These are phyloP conservation scores for Apophysomyces variabilis DNA, from an alignment of 371 early-diverging fungal species.

Conservation along the genomic window DNA sequence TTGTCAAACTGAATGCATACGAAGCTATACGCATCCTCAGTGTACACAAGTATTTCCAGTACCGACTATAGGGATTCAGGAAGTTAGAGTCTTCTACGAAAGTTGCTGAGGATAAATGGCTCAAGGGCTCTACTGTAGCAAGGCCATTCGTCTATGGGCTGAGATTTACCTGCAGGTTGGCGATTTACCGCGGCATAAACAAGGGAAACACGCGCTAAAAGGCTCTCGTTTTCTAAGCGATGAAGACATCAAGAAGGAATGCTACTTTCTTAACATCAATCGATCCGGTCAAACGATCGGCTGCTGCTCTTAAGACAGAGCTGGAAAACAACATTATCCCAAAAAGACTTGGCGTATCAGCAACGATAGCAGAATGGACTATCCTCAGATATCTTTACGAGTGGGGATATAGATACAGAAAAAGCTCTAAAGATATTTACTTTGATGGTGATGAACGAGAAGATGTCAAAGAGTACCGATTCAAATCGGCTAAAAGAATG, in stretches of 20 bases:
- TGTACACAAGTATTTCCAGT: neutral
- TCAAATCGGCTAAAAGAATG: too few species aligned
- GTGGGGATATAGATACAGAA: too few species aligned
- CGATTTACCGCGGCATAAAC: neutral
- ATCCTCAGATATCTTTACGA: too few species aligned
- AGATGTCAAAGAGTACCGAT: too few species aligned
- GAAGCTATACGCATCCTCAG: conserved; percentile 1
- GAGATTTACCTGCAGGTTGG: neutral
- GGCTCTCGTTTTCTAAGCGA: neutral
- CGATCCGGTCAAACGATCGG: neutral
- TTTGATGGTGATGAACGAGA: too few species aligned
- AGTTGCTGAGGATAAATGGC: neutral
- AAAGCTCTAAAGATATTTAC: too few species aligned
- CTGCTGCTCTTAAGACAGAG: neutral
- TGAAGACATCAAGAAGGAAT: conserved; percentile 1
- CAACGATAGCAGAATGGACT: too few species aligned
- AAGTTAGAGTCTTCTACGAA: neutral
- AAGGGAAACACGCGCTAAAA: conserved; percentile 1
- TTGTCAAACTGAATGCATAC: neutral
- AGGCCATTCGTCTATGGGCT: neutral
- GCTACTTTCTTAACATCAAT: neutral
- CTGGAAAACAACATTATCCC: neutral
- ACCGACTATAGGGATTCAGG: neutral
- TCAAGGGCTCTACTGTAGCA: neutral
- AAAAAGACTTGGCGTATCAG: too few species aligned